Evolutionary conservation across 768 basidiomycete genomes (phyloP).

Genomic region (Tulasnella sp.): DNA sequence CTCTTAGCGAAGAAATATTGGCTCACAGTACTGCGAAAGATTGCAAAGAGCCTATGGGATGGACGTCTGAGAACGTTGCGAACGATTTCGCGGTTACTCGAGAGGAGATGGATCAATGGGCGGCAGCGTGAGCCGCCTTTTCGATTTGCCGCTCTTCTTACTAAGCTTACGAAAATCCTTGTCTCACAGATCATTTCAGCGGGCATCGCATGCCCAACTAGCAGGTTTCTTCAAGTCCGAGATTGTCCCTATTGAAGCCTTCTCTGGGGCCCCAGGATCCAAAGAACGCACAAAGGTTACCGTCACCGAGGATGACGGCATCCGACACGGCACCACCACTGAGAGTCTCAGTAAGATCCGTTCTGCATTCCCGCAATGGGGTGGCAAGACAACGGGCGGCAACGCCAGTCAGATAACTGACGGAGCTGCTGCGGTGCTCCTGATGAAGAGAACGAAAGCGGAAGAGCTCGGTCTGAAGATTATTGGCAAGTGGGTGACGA

Average conservation of each 20-base stretch:
- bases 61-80: slow-evolving; percentile 86
- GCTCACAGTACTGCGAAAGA: slow-evolving; percentile 32
- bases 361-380: slow-evolving; percentile 81
- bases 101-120: slow-evolving; percentile 70
- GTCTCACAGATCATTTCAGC: slow-evolving; percentile 57
- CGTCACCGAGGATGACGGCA: slow-evolving; percentile 69
- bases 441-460: slow-evolving; percentile 79
- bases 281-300: slow-evolving; percentile 39
- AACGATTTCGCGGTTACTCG: slow-evolving; percentile 65
- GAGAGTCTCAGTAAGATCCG: slow-evolving; percentile 60
- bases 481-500: slow-evolving; percentile 75
- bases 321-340: slow-evolving; percentile 68
- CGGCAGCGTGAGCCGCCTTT: slow-evolving; percentile 43
- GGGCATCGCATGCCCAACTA: slow-evolving; percentile 70
- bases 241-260: slow-evolving; percentile 60
- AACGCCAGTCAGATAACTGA: slow-evolving; percentile 85
- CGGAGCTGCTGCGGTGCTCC: slow-evolving; percentile 71
- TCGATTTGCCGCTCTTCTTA: not conserved
- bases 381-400: slow-evolving; percentile 69
- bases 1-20: slow-evolving; percentile 32
- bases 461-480: slow-evolving; percentile 67
- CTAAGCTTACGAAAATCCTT: not conserved
- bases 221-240: slow-evolving; percentile 61
- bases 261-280: slow-evolving; percentile 29
- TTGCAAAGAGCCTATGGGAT: slow-evolving; percentile 67